These are phyloP conservation scores for Onygena corvina DNA, from an alignment of 2,329 filamentous ascomycete genomes.

Conservation along the genomic window DNA sequence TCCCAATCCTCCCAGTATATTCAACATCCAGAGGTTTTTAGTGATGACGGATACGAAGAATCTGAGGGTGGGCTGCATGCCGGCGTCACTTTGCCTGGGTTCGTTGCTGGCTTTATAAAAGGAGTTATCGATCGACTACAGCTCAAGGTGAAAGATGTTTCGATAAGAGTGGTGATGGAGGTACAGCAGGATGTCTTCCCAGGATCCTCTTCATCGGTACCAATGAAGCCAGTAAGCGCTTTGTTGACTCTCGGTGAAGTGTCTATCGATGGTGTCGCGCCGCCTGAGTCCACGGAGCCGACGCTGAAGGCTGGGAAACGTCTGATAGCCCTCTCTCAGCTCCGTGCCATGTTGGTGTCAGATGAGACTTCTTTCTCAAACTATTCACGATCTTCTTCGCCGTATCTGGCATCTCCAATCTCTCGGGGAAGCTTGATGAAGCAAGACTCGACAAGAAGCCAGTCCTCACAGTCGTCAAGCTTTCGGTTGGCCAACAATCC, in stretches of 20 bases:
- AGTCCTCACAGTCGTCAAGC: conserved; percentile 11
- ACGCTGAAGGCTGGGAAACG: conserved; percentile 31
- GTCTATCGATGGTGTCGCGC: conserved; percentile 25
- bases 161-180: conserved; percentile 41
- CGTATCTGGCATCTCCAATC: conserved; percentile 18
- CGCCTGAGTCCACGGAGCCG: conserved; percentile 17
- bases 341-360: conserved; percentile 38
- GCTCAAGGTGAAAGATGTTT: conserved; percentile 42
- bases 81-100: conserved; percentile 45
- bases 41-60: conserved; percentile 40
- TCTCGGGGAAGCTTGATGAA: conserved; percentile 19
- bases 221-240: conserved; percentile 28
- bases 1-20: conserved; percentile 41
- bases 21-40: conserved; percentile 38
- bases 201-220: conserved; percentile 26
- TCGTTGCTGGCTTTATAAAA: conserved; percentile 48
- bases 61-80: conserved; percentile 42
- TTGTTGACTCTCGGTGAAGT: conserved; percentile 28
- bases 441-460: conserved; percentile 1
- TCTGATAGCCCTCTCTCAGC: conserved; percentile 33
- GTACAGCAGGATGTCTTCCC: conserved; percentile 29
- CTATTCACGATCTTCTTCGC: conserved; percentile 28
- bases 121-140: conserved; percentile 47
- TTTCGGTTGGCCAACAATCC: not conserved
- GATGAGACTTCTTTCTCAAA: conserved; percentile 39